Conservation (phyloP, 805 yeast species). For the Metschnikowia henanensis region DNA sequence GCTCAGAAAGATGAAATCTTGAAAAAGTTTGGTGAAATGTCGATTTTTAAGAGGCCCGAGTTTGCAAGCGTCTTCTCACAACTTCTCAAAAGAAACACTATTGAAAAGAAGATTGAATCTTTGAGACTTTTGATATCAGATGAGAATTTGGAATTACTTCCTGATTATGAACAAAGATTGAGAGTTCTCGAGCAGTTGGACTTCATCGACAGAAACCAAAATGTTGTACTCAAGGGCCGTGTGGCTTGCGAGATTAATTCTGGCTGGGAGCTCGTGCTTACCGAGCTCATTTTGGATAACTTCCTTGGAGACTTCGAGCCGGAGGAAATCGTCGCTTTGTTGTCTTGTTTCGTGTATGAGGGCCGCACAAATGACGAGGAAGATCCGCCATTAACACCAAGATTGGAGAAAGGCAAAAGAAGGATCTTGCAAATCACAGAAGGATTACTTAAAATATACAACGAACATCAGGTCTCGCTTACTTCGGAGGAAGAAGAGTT, state of each 20-base stretch:
- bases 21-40: constrained; percentile 25
- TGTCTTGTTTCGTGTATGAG: constrained; percentile 92
- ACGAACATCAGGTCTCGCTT: constrained; percentile 66
- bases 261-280: constrained; percentile 87
- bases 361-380: constrained; percentile 71
- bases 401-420: constrained; percentile 67
- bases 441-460: constrained; percentile 59
- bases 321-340: constrained; percentile 93
- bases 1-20: constrained; percentile 37
- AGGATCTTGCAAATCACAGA: constrained; percentile 72
- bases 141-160: constrained; percentile 84
- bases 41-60: constrained; percentile 36
- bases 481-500: constrained; percentile 87
- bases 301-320: constrained; percentile 92
- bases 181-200: constrained; percentile 75
- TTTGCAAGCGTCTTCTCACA: constrained; percentile 47
- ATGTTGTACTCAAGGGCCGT: constrained; percentile 84
- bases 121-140: constrained; percentile 71
- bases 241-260: constrained; percentile 91
- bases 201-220: constrained; percentile 73
- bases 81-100: constrained; percentile 43
- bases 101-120: constrained; percentile 52
- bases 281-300: constrained; percentile 88
- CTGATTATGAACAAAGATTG: constrained; percentile 91
- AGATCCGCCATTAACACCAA: constrained; percentile 67